A percentile compares a stretch with the other conserved stretches of the same genome.
phyloP scores from a whole-genome alignment of 176 grass and related monocot genomes.

The Dactylis glomerata region DNA sequence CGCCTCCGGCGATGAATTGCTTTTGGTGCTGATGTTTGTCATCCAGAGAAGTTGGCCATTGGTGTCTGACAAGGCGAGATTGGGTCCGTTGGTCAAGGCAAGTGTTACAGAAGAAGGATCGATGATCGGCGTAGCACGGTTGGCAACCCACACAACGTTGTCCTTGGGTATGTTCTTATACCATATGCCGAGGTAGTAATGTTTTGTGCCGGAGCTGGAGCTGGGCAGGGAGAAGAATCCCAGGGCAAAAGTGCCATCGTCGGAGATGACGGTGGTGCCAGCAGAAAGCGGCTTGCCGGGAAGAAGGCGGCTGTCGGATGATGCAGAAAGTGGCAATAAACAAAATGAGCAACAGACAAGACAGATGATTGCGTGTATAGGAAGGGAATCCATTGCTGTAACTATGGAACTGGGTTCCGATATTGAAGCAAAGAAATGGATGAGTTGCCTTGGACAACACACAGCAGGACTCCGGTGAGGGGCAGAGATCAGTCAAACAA shows the following conservation, averaged over 20 bases:
- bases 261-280: constrained; percentile 7
- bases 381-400: constrained; percentile 12
- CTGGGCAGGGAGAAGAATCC: constrained; percentile 34
- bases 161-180: constrained; percentile 13
- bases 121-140: constrained; percentile 10
- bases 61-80: constrained; percentile 13
- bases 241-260: constrained; percentile 10
- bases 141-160: constrained; percentile 42
- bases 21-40: neutral
- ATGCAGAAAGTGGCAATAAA: neutral
- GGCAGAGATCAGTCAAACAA: neutral
- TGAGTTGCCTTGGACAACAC: neutral
- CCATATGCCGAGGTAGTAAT: constrained; percentile 35
- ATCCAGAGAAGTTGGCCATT: constrained; percentile 12
- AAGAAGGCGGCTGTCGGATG: constrained; percentile 19
- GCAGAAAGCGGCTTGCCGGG: neutral
- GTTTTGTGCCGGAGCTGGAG: neutral
- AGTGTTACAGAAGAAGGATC: constrained; percentile 11
- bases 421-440: neutral
- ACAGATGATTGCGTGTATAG: neutral
- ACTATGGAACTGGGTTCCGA: neutral
- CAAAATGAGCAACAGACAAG: neutral
- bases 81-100: neutral
- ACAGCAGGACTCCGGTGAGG: neutral
- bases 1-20: neutral